Base-by-base conservation (phyloP, 805 yeast species). In the Blastobotrys muscicola region DNA sequence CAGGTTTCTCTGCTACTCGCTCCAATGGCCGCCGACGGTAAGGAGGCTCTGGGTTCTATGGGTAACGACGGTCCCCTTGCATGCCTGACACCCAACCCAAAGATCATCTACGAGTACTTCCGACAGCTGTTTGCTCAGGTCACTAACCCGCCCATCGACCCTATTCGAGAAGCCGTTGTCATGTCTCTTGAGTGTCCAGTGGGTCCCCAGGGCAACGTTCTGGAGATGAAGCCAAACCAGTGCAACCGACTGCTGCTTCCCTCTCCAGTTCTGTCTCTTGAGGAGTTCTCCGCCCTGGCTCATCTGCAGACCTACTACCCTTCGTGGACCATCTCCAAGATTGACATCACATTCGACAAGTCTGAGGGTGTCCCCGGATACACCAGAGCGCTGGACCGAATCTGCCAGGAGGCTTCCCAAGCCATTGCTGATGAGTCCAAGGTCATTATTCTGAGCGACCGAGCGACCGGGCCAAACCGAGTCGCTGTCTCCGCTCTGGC, bases 121-220 rank as follows among this genome's bases (percentile, higher is more conserved):
- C 80, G 95, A 58, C 95, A 90, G 65, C 74, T 90, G 59, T 90
- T 90, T 68, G 98, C 98, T 14, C 98, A 90, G 68, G 98, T 90
- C 45, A 90, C 98, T 29, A 90, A 90, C 68, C 98, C 98, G 45
- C 97, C 98, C 41, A 92, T 90, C 60, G 98, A 90, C 64, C 97
- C 98, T 42, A 92, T 90, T 56, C 81, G 97, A 64, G 98, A 90
- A 69, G 81, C 82, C 47, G 85, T 90, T 54, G 97, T 92, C 59
- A 90, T 90, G 98, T 85, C 96, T 9, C 74, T 92, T 53, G 96
- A 90, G 64, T 90, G 98, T 68, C 86, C 84, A 65, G 80, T 90
- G 57, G 98, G 98, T 44, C 97, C 97, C n/a, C 97, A 92, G 65
- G 97, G 95, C 46, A 90, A 90, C 62, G 68, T 90, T 51, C 74